Evolutionary conservation across 345 rosid genomes (phyloP).

Genomic region (Ceriops tagal): DNA sequence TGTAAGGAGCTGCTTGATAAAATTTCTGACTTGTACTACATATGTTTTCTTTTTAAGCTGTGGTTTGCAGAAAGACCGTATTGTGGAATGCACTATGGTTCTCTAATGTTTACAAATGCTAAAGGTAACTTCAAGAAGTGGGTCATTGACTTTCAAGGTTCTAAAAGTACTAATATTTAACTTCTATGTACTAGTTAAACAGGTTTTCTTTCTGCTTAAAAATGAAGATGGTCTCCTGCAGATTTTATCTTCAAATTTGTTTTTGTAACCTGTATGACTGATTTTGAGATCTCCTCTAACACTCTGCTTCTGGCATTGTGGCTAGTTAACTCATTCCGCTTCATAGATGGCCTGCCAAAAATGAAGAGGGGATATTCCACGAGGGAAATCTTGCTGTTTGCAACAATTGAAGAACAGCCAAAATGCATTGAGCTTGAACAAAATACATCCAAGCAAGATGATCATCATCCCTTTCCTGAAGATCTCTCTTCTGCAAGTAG

Average conservation of each 20-base stretch:
- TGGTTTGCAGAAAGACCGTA: slow-evolving; percentile 28
- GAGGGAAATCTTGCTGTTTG: slow-evolving; percentile 32
- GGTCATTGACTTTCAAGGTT: slow-evolving; percentile 1
- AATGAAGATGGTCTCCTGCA: not conserved
- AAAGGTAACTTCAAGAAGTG: slow-evolving; percentile 40
- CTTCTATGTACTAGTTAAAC: slow-evolving; percentile 6
- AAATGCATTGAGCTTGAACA: slow-evolving; percentile 34
- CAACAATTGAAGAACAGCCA: slow-evolving; percentile 45
- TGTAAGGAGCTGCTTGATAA: slow-evolving; percentile 3
- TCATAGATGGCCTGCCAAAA: slow-evolving; percentile 28
- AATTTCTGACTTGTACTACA: slow-evolving; percentile 12
- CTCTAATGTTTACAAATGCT: slow-evolving; percentile 34
- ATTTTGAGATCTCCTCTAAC: slow-evolving; percentile 8
- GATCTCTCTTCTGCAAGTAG: slow-evolving; percentile 29
- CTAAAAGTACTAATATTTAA: not conserved
- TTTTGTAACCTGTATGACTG: not conserved
- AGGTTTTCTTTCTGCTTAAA: slow-evolving; percentile 3
- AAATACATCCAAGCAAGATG: slow-evolving; percentile 33
- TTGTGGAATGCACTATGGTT: slow-evolving; percentile 29
- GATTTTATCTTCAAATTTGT: slow-evolving; percentile 9
- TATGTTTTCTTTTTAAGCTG: slow-evolving; percentile 36
- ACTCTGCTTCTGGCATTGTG: slow-evolving; percentile 24
- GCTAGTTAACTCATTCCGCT: slow-evolving; percentile 29
- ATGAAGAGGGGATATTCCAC: slow-evolving; percentile 25
- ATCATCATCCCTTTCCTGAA: slow-evolving; percentile 32